phyloP scores from a whole-genome alignment of 2,329 filamentous ascomycete genomes.

The Aspergillus piperis region DNA sequence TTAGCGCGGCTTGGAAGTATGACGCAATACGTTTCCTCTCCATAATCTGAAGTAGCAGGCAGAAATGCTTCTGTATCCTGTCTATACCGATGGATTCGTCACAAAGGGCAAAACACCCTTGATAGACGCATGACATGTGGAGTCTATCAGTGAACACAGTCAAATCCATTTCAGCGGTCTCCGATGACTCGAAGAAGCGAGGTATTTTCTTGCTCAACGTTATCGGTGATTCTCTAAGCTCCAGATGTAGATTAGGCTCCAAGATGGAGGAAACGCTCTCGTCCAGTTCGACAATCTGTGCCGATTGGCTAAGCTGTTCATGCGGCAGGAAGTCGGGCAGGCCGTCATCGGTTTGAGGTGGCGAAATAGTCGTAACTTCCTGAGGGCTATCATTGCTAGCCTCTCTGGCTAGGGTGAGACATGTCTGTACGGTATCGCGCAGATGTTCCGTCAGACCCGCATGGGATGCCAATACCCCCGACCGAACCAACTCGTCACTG shows the following conservation, averaged over 20 bases:
- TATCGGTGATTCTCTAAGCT: background rate
- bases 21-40: constrained; percentile 17
- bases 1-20: constrained; percentile 22
- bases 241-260: background rate
- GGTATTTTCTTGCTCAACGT: background rate
- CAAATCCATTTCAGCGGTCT: constrained; percentile 18
- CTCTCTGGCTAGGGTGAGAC: constrained; percentile 17
- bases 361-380: background rate
- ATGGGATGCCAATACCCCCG: constrained; percentile 22
- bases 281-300: constrained; percentile 13
- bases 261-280: background rate
- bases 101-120: constrained; percentile 20
- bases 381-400: constrained; percentile 3
- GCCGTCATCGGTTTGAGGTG: background rate
- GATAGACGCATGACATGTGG: constrained; percentile 23
- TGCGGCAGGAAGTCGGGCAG: background rate
- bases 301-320: background rate
- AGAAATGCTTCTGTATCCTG: constrained; percentile 23
- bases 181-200: background rate
- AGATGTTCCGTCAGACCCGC: constrained; percentile 17
- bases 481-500: constrained; percentile 25
- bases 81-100: constrained; percentile 18
- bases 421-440: constrained; percentile 25
- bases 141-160: constrained; percentile 22
- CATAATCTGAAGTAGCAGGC: constrained; percentile 25